Evolutionary conservation across 352 stramenopile genomes (phyloP).

Genomic region (Globisporangium recalcitrans): DNA sequence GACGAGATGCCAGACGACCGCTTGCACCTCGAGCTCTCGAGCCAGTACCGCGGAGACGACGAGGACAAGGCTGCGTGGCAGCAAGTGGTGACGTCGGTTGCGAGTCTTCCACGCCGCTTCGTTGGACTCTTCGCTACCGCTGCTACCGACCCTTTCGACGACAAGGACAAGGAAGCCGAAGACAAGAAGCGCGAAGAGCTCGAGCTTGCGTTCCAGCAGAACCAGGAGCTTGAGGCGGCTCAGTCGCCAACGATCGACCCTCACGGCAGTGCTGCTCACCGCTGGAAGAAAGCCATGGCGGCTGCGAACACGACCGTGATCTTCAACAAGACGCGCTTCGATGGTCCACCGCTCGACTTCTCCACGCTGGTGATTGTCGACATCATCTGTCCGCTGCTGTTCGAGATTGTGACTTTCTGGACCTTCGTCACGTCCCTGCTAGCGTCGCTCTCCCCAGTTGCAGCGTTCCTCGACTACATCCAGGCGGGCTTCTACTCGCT

Average conservation of each 20-base stretch:
- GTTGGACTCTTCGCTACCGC: slow-evolving; percentile 41
- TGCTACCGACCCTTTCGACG: slow-evolving; percentile 60
- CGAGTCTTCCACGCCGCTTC: slow-evolving; percentile 32
- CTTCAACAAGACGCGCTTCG: slow-evolving; percentile 76
- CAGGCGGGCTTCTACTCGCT: slow-evolving; percentile 77
- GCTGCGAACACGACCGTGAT: slow-evolving; percentile 62
- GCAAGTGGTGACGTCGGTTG: slow-evolving; percentile 35
- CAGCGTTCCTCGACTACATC: slow-evolving; percentile 82
- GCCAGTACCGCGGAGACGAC: slow-evolving; percentile 45
- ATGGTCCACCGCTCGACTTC: slow-evolving; percentile 75
- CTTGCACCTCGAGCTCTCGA: slow-evolving; percentile 44
- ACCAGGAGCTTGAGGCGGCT: slow-evolving; percentile 24
- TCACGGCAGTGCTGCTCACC: slow-evolving; percentile 25
- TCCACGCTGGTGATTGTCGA: slow-evolving; percentile 83
- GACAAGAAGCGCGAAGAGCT: slow-evolving; percentile 60
- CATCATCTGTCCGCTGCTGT: slow-evolving; percentile 75
- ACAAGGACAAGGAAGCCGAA: slow-evolving; percentile 70
- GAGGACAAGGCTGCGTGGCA: slow-evolving; percentile 64
- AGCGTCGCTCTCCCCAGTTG: slow-evolving; percentile 50
- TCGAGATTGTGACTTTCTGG: slow-evolving; percentile 74
- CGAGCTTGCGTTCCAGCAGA: slow-evolving; percentile 52
- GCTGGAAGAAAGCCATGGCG: slow-evolving; percentile 72
- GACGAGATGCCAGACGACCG: slow-evolving; percentile 78
- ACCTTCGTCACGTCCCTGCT: slow-evolving; percentile 59
- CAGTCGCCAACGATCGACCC: slow-evolving; percentile 12